phyloP scores from a whole-genome alignment of 495 filamentous ascomycete species.

The Penicillium robsamsonii region DNA sequence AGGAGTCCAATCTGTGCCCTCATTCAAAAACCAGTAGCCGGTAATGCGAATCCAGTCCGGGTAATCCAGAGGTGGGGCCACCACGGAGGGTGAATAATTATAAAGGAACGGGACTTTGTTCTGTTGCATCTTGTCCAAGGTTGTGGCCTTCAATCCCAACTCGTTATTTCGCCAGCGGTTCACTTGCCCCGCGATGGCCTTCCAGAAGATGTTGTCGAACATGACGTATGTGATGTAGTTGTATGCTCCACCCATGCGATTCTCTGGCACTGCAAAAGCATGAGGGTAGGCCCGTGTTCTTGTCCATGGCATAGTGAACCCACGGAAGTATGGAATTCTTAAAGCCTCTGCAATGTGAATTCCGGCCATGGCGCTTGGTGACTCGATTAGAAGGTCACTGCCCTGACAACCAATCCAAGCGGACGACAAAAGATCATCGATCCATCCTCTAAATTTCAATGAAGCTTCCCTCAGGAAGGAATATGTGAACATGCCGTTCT shows the following conservation, averaged over 20 bases:
- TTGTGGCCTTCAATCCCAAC: slow-evolving; percentile 76
- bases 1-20: slow-evolving; percentile 72
- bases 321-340: slow-evolving; percentile 91
- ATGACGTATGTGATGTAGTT: slow-evolving; percentile 95
- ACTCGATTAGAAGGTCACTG: slow-evolving; percentile 89
- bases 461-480: slow-evolving; percentile 87
- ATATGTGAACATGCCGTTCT: slow-evolving; percentile 96
- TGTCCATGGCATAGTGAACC: slow-evolving; percentile 99
- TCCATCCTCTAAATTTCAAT: slow-evolving; percentile 87
- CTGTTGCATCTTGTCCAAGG: slow-evolving; percentile 83
- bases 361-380: slow-evolving; percentile 94
- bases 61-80: slow-evolving; percentile 89
- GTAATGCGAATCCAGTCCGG: slow-evolving; percentile 97
- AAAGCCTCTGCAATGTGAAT: slow-evolving; percentile 98
- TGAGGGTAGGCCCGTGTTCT: slow-evolving; percentile 94
- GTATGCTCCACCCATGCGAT: slow-evolving; percentile 91
- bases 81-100: slow-evolving; percentile 92
- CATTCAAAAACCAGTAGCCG: slow-evolving; percentile 96
- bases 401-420: slow-evolving; percentile 83
- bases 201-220: slow-evolving; percentile 98
- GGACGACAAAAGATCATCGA: slow-evolving; percentile 82
- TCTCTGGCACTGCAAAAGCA: slow-evolving; percentile 91
- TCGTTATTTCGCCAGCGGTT: slow-evolving; percentile 88
- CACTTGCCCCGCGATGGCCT: slow-evolving; percentile 83
- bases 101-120: slow-evolving; percentile 98